Base-by-base conservation (phyloP, 192 early-diverging fungal species). In the Linnemannia elongata region DNA sequence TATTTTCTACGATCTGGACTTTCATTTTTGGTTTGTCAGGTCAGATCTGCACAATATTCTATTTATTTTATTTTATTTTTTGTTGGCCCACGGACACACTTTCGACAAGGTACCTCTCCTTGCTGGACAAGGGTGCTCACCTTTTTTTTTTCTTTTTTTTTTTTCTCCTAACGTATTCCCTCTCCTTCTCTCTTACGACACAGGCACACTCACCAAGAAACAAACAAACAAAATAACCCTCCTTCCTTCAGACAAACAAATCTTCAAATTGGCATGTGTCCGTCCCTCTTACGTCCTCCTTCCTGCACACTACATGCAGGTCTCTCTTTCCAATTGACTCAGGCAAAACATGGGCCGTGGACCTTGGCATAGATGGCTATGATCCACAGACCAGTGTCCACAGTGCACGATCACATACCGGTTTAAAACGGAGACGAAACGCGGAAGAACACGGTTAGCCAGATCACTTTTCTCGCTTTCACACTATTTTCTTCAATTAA, bases 51-150 rank as follows among this genome's bases (percentile, higher is more conserved):
- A 10, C 52, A 20, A 33, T 4, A 7, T 20, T 73, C 72, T 18
- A 39, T 39, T 39, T 18, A 39, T 39, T 39, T 39, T 39, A 39
- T 17, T 41, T 27, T 36, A 73, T 36, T 63, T 63, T 63, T 66
- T 33, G 60, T 8, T 66, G 60, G 27, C 60, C 60, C 60, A 66
- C 60, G 60, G 60, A 66, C 30, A 66, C 60, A 66, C 60, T 66
- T n/a, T 30, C n/a, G 3, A 1, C 24, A 66, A n/a, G 60, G 60
- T 66, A 66, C 60, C n/a, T 63, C n/a, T 30, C 20, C 17, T 18
- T 18, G 47, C n/a, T 8, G 27, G 55, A n/a, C 55, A 30, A 9
- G 24, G 20, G n/a, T 27, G 55, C 55, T 57, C n/a, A 22, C 24
- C n/a, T 60, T 60, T 60, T 60, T 60, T 27, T 33, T 22, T 66